Base-by-base conservation (phyloP, 768 basidiomycete genomes). In the Termitomyces sp. region DNA sequence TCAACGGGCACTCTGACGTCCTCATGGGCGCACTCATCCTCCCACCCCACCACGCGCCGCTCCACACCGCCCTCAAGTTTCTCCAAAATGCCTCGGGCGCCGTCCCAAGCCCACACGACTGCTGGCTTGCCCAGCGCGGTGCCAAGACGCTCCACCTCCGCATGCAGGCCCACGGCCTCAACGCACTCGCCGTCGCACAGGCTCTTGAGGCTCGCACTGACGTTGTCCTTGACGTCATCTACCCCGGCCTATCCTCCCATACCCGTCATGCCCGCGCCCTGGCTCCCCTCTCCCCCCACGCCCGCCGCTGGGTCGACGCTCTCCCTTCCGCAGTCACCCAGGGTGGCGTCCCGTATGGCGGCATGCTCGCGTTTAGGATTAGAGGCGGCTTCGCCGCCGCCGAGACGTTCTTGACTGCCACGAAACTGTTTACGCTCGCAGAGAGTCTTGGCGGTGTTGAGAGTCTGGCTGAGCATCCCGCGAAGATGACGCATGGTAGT, bases 1-100 rank as follows among this genome's bases (percentile, higher is more conserved):
- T 96, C 68, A 92, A 93, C 68, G 96, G 96, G 0, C 95, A 97
- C 74, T 90, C 90, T 0, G 95, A 98, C 69, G 91, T 96, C 69
- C 79, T 97, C 66, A 91, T 95, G 83, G 95, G 95, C 45, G 86
- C 87, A 0, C 72, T 89, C 56, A 85, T 95, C 63, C 79, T 95
- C 6, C 86, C 90, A 8, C 65, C 79, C 0, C 77, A 79, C 54
- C 81, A 84, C 57, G 61, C 74, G 4, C 69, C 72, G 0, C 73
- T 91, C 55, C 69, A 74, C 0, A 68, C 81, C 6, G 81, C 78
- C 54, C 78, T 98, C 22, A 83, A 88, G 0, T 98, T 95, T 81
- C 79, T 97, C 1, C 95, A 97, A 65, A 95, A 95, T 66, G 89
- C 93, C 0, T 85, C 85, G 62, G 93, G 93, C 6, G 90, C 91